Conservation (phyloP, 805 yeast genomes). For the Metschnikowia gruessii region DNA sequence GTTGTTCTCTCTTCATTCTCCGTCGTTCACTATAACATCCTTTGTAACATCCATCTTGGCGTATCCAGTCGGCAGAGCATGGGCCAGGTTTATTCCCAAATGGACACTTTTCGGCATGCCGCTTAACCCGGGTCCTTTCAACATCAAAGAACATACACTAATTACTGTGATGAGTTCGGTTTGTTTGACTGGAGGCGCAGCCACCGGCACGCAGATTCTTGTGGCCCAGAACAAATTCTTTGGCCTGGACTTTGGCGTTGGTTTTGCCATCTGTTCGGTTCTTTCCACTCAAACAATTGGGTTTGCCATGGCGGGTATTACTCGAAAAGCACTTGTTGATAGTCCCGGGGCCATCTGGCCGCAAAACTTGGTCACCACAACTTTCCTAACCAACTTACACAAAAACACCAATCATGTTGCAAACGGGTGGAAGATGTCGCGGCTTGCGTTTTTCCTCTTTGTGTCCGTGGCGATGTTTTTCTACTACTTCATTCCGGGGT, state of each 20-base stretch:
- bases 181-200: conserved; percentile 20
- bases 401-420: conserved; percentile 12
- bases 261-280: conserved; percentile 28
- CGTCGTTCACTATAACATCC: conserved; percentile 24
- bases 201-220: conserved; percentile 22
- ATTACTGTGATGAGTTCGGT: conserved; percentile 17
- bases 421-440: conserved; percentile 18
- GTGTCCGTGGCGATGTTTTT: conserved; percentile 12
- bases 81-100: conserved; percentile 18
- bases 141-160: conserved; percentile 16
- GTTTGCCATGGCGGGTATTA: conserved; percentile 28
- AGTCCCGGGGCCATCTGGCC: conserved; percentile 19
- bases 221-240: conserved; percentile 20
- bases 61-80: conserved; percentile 23
- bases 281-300: conserved; percentile 31
- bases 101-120: conserved; percentile 16
- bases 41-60: conserved; percentile 27
- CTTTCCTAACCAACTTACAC: conserved; percentile 21
- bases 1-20: conserved; percentile 27
- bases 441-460: conserved; percentile 19
- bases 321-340: conserved; percentile 22
- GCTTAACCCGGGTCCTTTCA: conserved; percentile 24
- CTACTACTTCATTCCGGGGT: conserved; percentile 18
- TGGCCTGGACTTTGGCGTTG: conserved; percentile 18
- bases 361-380: conserved; percentile 22